Base-by-base conservation (phyloP, 179 eudicot genomes). In the Spergularia azorica region DNA sequence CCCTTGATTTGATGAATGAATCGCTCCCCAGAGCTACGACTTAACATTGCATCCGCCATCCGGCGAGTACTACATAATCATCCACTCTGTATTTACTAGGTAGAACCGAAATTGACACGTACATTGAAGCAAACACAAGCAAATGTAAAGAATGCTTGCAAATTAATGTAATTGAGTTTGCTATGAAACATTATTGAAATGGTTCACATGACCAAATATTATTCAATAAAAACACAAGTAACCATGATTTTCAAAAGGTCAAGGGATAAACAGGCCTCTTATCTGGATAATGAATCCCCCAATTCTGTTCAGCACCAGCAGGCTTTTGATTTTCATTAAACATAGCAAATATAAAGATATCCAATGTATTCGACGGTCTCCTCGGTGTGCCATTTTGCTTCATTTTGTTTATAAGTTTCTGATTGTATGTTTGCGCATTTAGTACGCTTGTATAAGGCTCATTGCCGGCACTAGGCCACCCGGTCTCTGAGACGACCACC, bases 391-490 rank as follows among this genome's bases (percentile, higher is more conserved):
- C 89, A 5, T 1, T 56, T 0, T 1, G 5, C 59, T 17, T 79
- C 43, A 80, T 55, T 16, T 74, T 76, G 46, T 70, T 6, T 2
- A 79, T 75, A 0, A 83, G 70, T n/a, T 71, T 75, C 11, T 63
- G 81, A 56, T 83, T 85, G 16, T 82, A 86, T 4, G 46, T 54
- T 1, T 41, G 48, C 0, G 90, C 86, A 43, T 73, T 74, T 26
- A 74, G 72, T 3, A 50, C 55, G 6, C 63, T 85, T 11, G 87
- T 79, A 32, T 60, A 70, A 36, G 81, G 63, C 0, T 67, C 77
- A 17, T 82, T 74, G 8, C 89, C 90, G 5, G 72, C 84, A 1
- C 67, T 74, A 2, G 87, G 87, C 86, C 87, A 87, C 21, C 89
- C 87, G 5, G 72, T 79, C 61, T 86, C 87, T 0, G 83, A 60